Base-by-base conservation (phyloP, 345 rosid species). In the Reutealis trisperma region DNA sequence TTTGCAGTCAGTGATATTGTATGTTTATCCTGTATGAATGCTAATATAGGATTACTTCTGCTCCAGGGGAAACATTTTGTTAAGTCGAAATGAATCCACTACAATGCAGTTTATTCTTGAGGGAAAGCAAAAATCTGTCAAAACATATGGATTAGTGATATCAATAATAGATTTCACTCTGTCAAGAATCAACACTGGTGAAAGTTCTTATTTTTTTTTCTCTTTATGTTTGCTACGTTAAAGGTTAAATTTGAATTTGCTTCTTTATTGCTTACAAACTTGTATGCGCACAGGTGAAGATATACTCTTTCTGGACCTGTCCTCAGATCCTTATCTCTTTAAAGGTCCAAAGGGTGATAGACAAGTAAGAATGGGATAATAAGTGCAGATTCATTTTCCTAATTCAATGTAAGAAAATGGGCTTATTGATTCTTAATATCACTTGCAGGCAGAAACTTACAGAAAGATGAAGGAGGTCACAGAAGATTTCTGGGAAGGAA, bases 101-200 rank as follows among this genome's bases (percentile, higher is more conserved):
- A 75, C 78, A n/a, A 66, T 78, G 74, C 81, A 85, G 77, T 92
- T 89, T 76, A 63, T 81, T 34, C 88, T 92, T 12, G 94, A 90
- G 67, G 98, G 94, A 63, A 92, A 90, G 83, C 76, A 83, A 47
- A 76, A 88, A 51, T 45, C 70, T 63, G 58, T 89, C 44, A 88
- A 75, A 79, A 87, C 92, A 51, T 91, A 76, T 78, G 98, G 98
- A 54, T 49, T 96, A 73, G 77, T 73, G 7, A 77, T 90, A 79
- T 89, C 95, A 30, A 92, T 96, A 70, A 93, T 96, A 11, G 99
- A 96, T 84, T 96, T 93, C 79, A 96, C 99, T 13, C 91, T 96
- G 69, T 96, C 98, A 44, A 87, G 98, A 85, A 93, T 96, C 71
- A 92, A 91, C 68, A 91, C 97, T 1, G 98, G 98, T 93, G 70